Evolutionary conservation across 352 stramenopile species (phyloP).

Genomic region (Phytophthora citricola): DNA sequence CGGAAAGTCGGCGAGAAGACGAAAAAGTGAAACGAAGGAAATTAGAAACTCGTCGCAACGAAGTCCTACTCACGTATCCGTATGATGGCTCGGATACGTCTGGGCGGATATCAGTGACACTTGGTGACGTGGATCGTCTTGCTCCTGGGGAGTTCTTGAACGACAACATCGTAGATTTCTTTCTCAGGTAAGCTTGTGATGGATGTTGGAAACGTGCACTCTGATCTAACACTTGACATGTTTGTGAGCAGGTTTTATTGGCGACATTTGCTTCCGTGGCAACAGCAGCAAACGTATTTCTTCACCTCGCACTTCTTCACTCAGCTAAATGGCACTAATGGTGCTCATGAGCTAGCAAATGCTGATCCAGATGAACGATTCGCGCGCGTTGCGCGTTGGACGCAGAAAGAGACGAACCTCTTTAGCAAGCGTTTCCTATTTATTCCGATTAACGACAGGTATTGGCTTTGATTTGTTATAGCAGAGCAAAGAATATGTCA

Average conservation of each 20-base stretch:
- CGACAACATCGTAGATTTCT: constrained; percentile 94
- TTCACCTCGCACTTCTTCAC: constrained; percentile 97
- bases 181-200: constrained; percentile 68
- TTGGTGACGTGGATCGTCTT: constrained; percentile 90
- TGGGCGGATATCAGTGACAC: constrained; percentile 75
- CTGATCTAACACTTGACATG: constrained; percentile 3
- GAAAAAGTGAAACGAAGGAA: constrained; percentile 28
- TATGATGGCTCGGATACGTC: constrained; percentile 57
- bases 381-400: constrained; percentile 77
- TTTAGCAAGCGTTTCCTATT: constrained; percentile 90
- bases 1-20: constrained; percentile 22
- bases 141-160: constrained; percentile 94
- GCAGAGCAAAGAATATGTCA: background rate
- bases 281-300: constrained; percentile 85
- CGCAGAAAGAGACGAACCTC: constrained; percentile 81
- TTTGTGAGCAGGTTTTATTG: constrained; percentile 59
- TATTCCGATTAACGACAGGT: constrained; percentile 92
- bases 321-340: constrained; percentile 75
- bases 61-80: constrained; percentile 66
- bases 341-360: constrained; percentile 31
- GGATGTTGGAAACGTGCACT: background rate
- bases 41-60: constrained; percentile 46
- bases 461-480: background rate
- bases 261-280: constrained; percentile 66
- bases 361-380: constrained; percentile 56